phyloP scores from a whole-genome alignment of 768 basidiomycete species.

The Pluteus cervinus region DNA sequence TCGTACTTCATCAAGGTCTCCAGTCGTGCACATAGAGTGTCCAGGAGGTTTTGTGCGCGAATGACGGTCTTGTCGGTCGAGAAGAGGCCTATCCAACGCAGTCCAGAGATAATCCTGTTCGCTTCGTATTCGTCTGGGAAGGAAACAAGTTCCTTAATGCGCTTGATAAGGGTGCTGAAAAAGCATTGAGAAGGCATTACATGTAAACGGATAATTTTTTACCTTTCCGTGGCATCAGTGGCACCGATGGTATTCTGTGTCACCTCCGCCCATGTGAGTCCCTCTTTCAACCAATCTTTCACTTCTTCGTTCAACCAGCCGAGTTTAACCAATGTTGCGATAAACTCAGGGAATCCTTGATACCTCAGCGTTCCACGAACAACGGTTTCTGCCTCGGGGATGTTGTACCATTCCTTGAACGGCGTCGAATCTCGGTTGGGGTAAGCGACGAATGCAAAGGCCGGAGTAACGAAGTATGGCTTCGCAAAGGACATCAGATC shows the following conservation, averaged over 20 bases:
- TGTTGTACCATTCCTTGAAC: slow-evolving; percentile 87
- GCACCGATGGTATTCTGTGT: slow-evolving; percentile 72
- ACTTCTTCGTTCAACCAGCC: slow-evolving; percentile 77
- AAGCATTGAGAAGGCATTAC: slow-evolving; percentile 11
- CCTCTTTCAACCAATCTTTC: slow-evolving; percentile 73
- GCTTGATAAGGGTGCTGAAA: slow-evolving; percentile 63
- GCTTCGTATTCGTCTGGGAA: slow-evolving; percentile 72
- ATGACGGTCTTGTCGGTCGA: slow-evolving; percentile 56
- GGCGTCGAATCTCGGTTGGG: slow-evolving; percentile 93
- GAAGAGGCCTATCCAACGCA: slow-evolving; percentile 93
- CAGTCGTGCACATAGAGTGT: slow-evolving; percentile 87
- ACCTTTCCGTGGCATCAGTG: slow-evolving; percentile 66
- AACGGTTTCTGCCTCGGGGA: slow-evolving; percentile 90
- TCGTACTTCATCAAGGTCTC: slow-evolving; percentile 93
- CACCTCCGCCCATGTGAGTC: slow-evolving; percentile 79
- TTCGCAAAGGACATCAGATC: slow-evolving; percentile 89
- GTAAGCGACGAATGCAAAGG: slow-evolving; percentile 94
- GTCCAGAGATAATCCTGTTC: slow-evolving; percentile 77
- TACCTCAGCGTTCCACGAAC: slow-evolving; percentile 92
- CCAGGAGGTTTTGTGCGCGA: slow-evolving; percentile 74
- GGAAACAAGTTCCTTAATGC: slow-evolving; percentile 60
- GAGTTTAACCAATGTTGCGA: slow-evolving; percentile 78
- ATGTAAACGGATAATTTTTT: too few relatives aligned
- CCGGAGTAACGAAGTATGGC: slow-evolving; percentile 93
- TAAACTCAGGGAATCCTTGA: slow-evolving; percentile 95